Conservation (phyloP, 140 eudicot species). For the Senecio squalidus region DNA sequence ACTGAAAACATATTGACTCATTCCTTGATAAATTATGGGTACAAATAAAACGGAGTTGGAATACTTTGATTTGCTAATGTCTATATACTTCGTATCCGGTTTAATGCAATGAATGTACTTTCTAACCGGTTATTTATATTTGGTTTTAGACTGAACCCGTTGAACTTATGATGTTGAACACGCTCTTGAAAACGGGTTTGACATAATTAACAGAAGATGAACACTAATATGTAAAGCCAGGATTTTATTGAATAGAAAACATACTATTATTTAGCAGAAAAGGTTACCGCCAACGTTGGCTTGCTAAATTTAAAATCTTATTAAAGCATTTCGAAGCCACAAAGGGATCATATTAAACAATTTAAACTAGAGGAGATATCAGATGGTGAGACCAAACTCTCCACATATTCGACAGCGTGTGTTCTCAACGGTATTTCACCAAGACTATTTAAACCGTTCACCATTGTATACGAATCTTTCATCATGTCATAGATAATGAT, state of each 20-base stretch:
- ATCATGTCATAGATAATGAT: constrained; percentile 4
- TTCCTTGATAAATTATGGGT: constrained; percentile 9
- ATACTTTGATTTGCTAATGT: constrained; percentile 8
- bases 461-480: background rate
- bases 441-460: background rate
- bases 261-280: too few species aligned
- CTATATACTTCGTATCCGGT: background rate
- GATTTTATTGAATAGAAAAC: too few species aligned
- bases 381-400: constrained; percentile 8
- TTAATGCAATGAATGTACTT: too few species aligned
- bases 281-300: too few species aligned
- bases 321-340: too few species aligned
- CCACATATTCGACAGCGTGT: constrained; percentile 6
- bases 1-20: constrained; percentile 3
- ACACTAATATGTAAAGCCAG: too few species aligned
- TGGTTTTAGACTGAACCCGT: too few species aligned
- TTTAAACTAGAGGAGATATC: background rate
- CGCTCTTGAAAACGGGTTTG: too few species aligned
- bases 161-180: too few species aligned
- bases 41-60: constrained; percentile 19
- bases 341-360: background rate
- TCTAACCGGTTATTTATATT: too few species aligned
- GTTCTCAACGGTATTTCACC: background rate
- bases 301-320: too few species aligned
- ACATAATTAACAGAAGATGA: too few species aligned